Evolutionary conservation across 2,329 filamentous ascomycete genomes (phyloP).

Genomic region (Xylaria sp.): DNA sequence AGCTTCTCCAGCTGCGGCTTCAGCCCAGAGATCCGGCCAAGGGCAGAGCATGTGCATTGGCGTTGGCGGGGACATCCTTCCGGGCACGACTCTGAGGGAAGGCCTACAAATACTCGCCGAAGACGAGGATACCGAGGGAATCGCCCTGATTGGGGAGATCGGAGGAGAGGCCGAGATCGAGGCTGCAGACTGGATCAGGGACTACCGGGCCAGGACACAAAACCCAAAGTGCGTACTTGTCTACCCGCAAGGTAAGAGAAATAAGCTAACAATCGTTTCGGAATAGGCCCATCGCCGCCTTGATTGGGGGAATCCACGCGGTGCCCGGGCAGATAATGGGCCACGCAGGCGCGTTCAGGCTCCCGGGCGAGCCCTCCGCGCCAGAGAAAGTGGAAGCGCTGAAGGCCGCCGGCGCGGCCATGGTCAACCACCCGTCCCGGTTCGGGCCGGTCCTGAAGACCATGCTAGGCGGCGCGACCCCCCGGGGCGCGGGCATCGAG

Average conservation of each 20-base stretch:
- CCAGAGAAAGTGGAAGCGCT: slow-evolving; percentile 68
- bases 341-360: slow-evolving; percentile 74
- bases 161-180: slow-evolving; percentile 71
- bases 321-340: slow-evolving; percentile 71
- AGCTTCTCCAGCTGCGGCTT: slow-evolving; percentile 60
- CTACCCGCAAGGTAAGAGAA: neutral
- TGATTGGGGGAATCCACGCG: slow-evolving; percentile 70
- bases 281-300: slow-evolving; percentile 68
- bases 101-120: slow-evolving; percentile 67
- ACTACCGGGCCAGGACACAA: slow-evolving; percentile 59
- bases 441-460: slow-evolving; percentile 70
- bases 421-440: slow-evolving; percentile 76
- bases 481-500: slow-evolving; percentile 7
- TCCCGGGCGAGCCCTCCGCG: slow-evolving; percentile 66
- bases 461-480: slow-evolving; percentile 49
- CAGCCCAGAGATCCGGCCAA: slow-evolving; percentile 68
- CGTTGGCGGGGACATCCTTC: slow-evolving; percentile 72
- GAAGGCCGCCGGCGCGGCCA: slow-evolving; percentile 65
- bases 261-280: slow-evolving; percentile 3
- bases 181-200: slow-evolving; percentile 72
- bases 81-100: slow-evolving; percentile 75
- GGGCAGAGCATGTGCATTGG: slow-evolving; percentile 75
- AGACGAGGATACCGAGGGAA: slow-evolving; percentile 70
- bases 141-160: slow-evolving; percentile 73
- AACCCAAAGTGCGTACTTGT: slow-evolving; percentile 62